These are phyloP conservation scores for Alternaria sp. DNA, from an alignment of 2,329 filamentous ascomycete species.

Conservation along the genomic window DNA sequence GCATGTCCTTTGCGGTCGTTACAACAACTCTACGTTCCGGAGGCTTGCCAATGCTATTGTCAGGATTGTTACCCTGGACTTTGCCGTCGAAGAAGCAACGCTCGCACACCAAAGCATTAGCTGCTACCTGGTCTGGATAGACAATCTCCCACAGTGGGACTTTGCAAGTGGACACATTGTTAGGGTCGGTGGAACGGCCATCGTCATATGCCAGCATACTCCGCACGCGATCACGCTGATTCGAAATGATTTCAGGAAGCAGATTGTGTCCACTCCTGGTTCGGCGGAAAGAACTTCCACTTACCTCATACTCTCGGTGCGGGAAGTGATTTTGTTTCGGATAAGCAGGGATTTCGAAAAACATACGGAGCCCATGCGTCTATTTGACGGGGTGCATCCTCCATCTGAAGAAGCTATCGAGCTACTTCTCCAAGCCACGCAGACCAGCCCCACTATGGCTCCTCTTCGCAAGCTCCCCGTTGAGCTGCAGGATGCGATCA, in stretches of 20 bases:
- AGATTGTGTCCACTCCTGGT: neutral
- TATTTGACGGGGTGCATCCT: conserved; percentile 21
- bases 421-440: conserved; percentile 19
- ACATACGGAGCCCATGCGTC: conserved; percentile 18
- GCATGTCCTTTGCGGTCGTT: conserved; percentile 17
- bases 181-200: conserved; percentile 14
- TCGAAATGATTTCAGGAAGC: conserved; percentile 14
- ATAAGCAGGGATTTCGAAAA: conserved; percentile 7
- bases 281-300: neutral
- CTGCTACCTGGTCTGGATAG: conserved; percentile 16
- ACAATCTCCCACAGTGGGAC: conserved; percentile 18
- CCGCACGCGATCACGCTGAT: conserved; percentile 19
- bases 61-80: conserved; percentile 16
- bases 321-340: conserved; percentile 19
- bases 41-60: conserved; percentile 18
- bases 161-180: conserved; percentile 10
- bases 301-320: conserved; percentile 29
- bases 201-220: conserved; percentile 17
- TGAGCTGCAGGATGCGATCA: conserved; percentile 30
- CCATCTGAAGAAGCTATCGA: conserved; percentile 21
- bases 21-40: conserved; percentile 18
- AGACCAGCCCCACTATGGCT: conserved; percentile 6
- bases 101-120: conserved; percentile 6
- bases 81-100: conserved; percentile 15
- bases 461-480: conserved; percentile 22